A percentile compares a stretch with the other conserved stretches of the same genome.
Conservation (phyloP, 352 stramenopile genomes). For the Phytophthora vignae region DNA sequence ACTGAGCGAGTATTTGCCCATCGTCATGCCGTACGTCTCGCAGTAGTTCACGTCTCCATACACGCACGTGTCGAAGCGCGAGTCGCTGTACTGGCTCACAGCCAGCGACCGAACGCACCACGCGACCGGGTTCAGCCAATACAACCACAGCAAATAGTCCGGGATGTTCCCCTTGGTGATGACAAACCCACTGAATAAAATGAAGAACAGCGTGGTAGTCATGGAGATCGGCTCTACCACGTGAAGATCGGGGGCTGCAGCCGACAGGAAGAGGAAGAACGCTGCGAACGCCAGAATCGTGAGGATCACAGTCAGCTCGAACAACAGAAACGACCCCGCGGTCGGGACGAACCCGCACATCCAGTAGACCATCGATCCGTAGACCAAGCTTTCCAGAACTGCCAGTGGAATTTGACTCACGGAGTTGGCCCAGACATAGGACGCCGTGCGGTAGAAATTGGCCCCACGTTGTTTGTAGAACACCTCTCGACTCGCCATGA, state of each 20-base stretch:
- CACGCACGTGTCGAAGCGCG: slow-evolving; percentile 25
- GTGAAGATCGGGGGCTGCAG: slow-evolving; percentile 33
- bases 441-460: slow-evolving; percentile 75
- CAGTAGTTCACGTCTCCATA: slow-evolving; percentile 43
- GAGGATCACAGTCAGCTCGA: slow-evolving; percentile 41
- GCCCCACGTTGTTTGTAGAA: slow-evolving; percentile 85
- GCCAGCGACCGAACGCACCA: slow-evolving; percentile 46
- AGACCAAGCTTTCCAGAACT: slow-evolving; percentile 63
- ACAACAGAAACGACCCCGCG: slow-evolving; percentile 42
- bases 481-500: slow-evolving; percentile 64
- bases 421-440: slow-evolving; percentile 57
- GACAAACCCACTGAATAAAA: slow-evolving; percentile 51
- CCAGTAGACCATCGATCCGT: slow-evolving; percentile 82
- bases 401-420: slow-evolving; percentile 42
- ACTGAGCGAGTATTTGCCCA: slow-evolving; percentile 46
- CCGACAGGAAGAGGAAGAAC: slow-evolving; percentile 54
- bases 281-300: slow-evolving; percentile 44
- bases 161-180: slow-evolving; percentile 50
- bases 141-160: slow-evolving; percentile 34
- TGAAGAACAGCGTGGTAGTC: slow-evolving; percentile 42
- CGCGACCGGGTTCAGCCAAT: slow-evolving; percentile 56
- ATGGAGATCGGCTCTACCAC: slow-evolving; percentile 49
- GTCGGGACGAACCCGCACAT: slow-evolving; percentile 62
- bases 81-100: slow-evolving; percentile 39
- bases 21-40: slow-evolving; percentile 24